Conservation (phyloP, 495 filamentous ascomycete species). For the Choiromyces venosus region DNA sequence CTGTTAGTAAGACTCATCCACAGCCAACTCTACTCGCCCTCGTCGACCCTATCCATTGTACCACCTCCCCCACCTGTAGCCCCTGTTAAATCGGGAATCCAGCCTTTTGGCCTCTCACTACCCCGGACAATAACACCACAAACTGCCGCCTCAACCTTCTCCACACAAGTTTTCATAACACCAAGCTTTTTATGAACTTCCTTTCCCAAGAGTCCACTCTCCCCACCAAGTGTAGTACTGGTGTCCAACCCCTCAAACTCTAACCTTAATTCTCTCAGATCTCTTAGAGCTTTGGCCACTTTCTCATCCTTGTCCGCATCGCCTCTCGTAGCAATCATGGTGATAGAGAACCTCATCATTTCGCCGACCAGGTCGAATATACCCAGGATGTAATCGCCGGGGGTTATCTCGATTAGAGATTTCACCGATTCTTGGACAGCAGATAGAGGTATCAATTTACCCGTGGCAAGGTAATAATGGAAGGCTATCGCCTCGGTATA, state of each 20-base stretch:
- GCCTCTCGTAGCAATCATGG: conserved; percentile 63
- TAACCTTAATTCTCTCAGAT: conserved; percentile 53
- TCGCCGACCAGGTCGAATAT: conserved; percentile 90
- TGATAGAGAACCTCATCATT: conserved; percentile 92
- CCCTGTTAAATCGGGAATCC: conserved; percentile 73
- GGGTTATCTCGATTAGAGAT: conserved; percentile 56
- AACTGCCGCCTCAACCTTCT: conserved; percentile 85
- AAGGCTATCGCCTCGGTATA: conserved; percentile 84
- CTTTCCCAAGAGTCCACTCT: conserved; percentile 47
- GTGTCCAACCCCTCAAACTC: conserved; percentile 65
- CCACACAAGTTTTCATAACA: conserved; percentile 80
- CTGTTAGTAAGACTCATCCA: neutral
- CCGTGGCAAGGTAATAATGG: conserved; percentile 74
- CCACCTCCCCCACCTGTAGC: neutral
- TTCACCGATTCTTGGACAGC: conserved; percentile 54
- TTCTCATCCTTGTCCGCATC: conserved; percentile 36
- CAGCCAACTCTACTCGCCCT: conserved; percentile 34
- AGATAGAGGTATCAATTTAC: conserved; percentile 62
- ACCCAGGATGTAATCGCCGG: conserved; percentile 83
- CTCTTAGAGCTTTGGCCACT: conserved; percentile 24
- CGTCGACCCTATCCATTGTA: conserved; percentile 44
- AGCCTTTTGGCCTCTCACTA: conserved; percentile 81
- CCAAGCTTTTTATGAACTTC: conserved; percentile 74
- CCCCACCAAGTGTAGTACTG: conserved; percentile 6
- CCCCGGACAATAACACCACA: conserved; percentile 84